phyloP scores from a whole-genome alignment of 1,284 basidiomycete genomes.

The Phylloboletellus chloephorus region DNA sequence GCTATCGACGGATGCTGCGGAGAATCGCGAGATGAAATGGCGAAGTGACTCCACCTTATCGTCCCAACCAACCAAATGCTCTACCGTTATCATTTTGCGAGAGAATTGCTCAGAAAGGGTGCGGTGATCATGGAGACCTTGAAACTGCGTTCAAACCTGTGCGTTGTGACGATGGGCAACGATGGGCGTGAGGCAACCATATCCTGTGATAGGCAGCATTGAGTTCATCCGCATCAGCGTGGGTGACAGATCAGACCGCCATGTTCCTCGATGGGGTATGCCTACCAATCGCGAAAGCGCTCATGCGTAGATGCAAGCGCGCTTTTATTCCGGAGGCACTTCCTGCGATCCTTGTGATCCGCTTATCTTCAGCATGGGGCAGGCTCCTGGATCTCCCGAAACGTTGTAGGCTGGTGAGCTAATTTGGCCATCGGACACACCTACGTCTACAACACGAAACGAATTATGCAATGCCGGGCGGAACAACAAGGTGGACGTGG shows the following conservation, averaged over 20 bases:
- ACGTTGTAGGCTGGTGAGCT: conserved; percentile 8
- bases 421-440: conserved; percentile 23
- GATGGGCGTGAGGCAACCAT: conserved; percentile 4
- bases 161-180: not conserved
- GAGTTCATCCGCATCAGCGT: conserved; percentile 2
- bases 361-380: conserved; percentile 7
- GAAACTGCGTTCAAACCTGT: not conserved
- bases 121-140: not conserved
- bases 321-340: conserved; percentile 14
- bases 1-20: conserved; percentile 17
- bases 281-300: conserved; percentile 28
- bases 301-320: conserved; percentile 8
- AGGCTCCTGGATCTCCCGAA: conserved; percentile 1
- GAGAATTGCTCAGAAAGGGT: conserved; percentile 2
- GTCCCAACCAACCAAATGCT: conserved; percentile 19
- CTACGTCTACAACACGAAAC: not conserved
- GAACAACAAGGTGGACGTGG: not conserved
- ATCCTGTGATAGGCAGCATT: conserved; percentile 1
- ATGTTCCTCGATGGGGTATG: conserved; percentile 12
- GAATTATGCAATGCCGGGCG: not conserved
- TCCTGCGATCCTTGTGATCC: conserved; percentile 6
- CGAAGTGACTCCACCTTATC: conserved; percentile 19
- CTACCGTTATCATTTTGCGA: conserved; percentile 23
- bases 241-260: conserved; percentile 3
- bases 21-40: conserved; percentile 6